Evolutionary conservation across 192 early-diverging fungal genomes (phyloP), one percentile per base, ranked within the genome.

Genomic region (Podila verticillata): DNA sequence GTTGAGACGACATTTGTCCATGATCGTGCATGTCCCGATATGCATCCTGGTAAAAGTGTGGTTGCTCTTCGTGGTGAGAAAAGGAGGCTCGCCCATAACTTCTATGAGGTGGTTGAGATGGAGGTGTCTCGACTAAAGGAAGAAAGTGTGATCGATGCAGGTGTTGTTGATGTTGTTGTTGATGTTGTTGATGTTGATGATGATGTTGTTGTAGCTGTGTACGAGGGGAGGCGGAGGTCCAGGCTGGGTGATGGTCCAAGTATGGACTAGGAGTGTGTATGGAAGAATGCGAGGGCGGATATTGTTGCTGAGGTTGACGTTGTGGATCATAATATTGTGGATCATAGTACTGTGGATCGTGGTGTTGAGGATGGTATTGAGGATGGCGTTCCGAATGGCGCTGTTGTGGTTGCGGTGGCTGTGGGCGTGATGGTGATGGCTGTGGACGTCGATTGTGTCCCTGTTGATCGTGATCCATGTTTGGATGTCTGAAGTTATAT

Each of bases 141-240:
- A 13, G 39, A 44, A 44, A 13, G 12, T 44, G 39, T 44, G 39
- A 17, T 44, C 13, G 39, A 44, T 44, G 12, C 39, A 15, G 17
- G 17, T 44, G 39, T 2, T 44, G 39, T n/a, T 62, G 34, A 58
- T 65, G 68, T 0, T 65, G 9, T 57, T 68, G 66, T 48, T n/a
- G n/a, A n/a, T 44, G 39, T 44, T 10, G 4, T 44, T 7, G 39
- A 44, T 44, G 12, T 15, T 3, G 17, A 44, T 44, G 39, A 0
- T 44, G 39, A n/a, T 62, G 34, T 65, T 65, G 68, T 0, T 65
- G 9, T 57, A 60, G 66, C 31, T n/a, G 66, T 34, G 54, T 10
- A n/a, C 15, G 13, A 57, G 15, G 39, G 24, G 30, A 44, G 24
- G 30, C 20, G 28, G 57, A 10, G 17, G 29, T 30, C 13, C 6